phyloP scores from a whole-genome alignment of 108 stramenopile genomes.

The Parietichytrium sp. region DNA sequence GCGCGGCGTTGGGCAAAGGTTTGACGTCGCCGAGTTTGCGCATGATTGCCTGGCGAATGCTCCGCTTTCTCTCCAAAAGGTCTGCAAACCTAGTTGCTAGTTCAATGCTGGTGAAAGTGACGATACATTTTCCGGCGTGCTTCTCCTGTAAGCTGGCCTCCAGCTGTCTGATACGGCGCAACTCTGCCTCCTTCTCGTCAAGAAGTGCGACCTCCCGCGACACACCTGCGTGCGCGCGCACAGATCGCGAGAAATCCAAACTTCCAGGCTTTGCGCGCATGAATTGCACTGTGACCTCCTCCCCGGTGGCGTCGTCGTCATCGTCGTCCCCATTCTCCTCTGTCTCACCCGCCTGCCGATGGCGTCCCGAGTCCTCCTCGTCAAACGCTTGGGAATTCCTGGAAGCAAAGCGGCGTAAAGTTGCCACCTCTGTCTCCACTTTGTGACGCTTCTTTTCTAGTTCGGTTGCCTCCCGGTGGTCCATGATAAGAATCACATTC shows the following conservation, averaged over 20 bases:
- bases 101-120: neutral
- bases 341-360: too few relatives aligned
- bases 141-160: neutral
- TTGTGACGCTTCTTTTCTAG: neutral
- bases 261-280: too few relatives aligned
- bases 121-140: neutral
- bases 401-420: neutral
- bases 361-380: too few relatives aligned
- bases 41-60: constrained; percentile 9
- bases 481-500: constrained; percentile 1
- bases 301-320: neutral
- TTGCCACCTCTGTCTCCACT: neutral
- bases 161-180: neutral
- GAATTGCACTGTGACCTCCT: neutral
- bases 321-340: neutral
- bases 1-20: neutral
- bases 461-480: neutral
- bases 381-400: too few relatives aligned
- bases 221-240: neutral
- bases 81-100: constrained; percentile 5
- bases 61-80: neutral
- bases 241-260: too few relatives aligned
- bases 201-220: constrained; percentile 23
- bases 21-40: neutral
- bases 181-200: neutral